These are phyloP conservation scores for Trametes elegans DNA, from an alignment of 768 basidiomycete genomes.

Conservation along the genomic window DNA sequence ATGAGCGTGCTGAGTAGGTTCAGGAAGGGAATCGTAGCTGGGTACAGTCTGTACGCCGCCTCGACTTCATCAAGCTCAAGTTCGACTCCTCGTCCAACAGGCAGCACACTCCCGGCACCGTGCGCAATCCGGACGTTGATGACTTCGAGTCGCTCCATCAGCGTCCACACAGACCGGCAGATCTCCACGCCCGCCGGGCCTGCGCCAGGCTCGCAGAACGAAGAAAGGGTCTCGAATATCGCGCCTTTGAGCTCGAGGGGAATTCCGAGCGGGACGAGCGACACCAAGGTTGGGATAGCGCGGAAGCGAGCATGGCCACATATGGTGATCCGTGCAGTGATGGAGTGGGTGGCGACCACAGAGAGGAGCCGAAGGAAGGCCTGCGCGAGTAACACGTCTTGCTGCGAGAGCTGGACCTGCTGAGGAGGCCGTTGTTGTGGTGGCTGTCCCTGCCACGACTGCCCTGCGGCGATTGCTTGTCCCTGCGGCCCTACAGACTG, in stretches of 20 bases:
- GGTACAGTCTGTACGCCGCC: slow-evolving; percentile 72
- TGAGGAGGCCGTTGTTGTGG: slow-evolving; percentile 41
- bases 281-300: slow-evolving; percentile 76
- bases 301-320: slow-evolving; percentile 76
- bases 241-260: slow-evolving; percentile 90
- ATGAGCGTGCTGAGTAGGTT: slow-evolving; percentile 79
- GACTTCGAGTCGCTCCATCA: slow-evolving; percentile 83
- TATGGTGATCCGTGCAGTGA: slow-evolving; percentile 76
- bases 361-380: slow-evolving; percentile 80
- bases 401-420: slow-evolving; percentile 50
- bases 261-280: slow-evolving; percentile 75
- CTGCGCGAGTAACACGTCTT: slow-evolving; percentile 76
- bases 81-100: slow-evolving; percentile 75
- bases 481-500: slow-evolving; percentile 24
- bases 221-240: slow-evolving; percentile 74
- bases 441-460: slow-evolving; percentile 30
- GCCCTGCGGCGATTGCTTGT: slow-evolving; percentile 24
- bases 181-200: slow-evolving; percentile 73
- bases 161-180: slow-evolving; percentile 77
- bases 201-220: slow-evolving; percentile 82
- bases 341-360: slow-evolving; percentile 70
- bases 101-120: slow-evolving; percentile 43
- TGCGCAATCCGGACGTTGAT: slow-evolving; percentile 63
- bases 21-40: slow-evolving; percentile 87
- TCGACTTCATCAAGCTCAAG: slow-evolving; percentile 89